These are phyloP conservation scores for Poteriospumella lacustris DNA, from an alignment of 108 stramenopile species.

Conservation along the genomic window DNA sequence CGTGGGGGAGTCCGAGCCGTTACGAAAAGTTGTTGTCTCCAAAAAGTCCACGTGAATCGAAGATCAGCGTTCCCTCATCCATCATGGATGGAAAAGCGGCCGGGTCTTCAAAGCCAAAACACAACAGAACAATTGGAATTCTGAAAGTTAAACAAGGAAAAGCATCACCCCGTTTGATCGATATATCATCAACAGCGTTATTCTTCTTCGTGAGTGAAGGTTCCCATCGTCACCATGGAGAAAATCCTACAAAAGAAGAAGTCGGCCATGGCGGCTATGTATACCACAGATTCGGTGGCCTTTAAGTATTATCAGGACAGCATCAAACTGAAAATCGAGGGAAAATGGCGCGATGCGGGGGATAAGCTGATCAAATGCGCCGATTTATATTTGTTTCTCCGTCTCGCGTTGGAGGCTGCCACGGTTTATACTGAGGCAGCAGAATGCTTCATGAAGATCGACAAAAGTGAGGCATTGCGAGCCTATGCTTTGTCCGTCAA, in stretches of 20 bases:
- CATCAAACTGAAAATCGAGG: neutral
- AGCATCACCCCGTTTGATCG: too few relatives aligned
- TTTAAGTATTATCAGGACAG: neutral
- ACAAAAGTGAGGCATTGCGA: neutral
- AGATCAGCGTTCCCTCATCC: too few relatives aligned
- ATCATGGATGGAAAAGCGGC: too few relatives aligned
- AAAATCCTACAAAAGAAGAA: neutral
- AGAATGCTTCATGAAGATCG: constrained; percentile 9
- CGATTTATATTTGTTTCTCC: neutral
- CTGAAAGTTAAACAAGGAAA: too few relatives aligned
- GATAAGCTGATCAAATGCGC: constrained; percentile 19
- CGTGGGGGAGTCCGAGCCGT: too few relatives aligned
- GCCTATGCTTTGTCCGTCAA: neutral
- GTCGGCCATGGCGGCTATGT: neutral
- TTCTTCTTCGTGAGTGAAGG: too few relatives aligned
- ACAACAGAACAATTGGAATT: too few relatives aligned
- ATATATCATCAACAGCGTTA: too few relatives aligned
- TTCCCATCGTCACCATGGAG: neutral
- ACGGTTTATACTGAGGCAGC: constrained; percentile 25
- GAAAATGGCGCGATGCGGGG: neutral
- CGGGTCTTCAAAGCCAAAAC: too few relatives aligned
- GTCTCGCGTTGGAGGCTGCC: neutral
- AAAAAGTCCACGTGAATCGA: too few relatives aligned
- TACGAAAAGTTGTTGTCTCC: too few relatives aligned
- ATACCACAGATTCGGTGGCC: neutral